Evolutionary conservation across 2,329 filamentous ascomycete species (phyloP).

Genomic region (Colletotrichum echinochloae): DNA sequence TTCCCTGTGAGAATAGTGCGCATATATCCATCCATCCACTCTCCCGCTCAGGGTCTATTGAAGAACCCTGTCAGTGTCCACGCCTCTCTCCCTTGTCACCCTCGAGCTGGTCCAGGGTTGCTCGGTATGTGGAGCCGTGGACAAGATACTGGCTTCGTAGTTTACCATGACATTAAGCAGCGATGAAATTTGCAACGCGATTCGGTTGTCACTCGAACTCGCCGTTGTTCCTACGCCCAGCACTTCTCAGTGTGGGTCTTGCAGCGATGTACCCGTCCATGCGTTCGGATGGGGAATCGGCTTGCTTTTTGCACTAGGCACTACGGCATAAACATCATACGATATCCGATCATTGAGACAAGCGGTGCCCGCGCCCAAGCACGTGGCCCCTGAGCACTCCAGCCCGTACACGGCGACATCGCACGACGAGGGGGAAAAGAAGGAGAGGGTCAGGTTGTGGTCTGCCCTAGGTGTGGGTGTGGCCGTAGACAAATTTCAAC

Average conservation of each 20-base stretch:
- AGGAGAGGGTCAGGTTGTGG: background rate
- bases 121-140: background rate
- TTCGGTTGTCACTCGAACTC: constrained; percentile 16
- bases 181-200: constrained; percentile 19
- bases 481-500: constrained; percentile 1
- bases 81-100: constrained; percentile 3
- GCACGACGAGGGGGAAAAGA: constrained; percentile 13
- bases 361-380: constrained; percentile 23
- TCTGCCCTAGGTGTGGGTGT: constrained; percentile 9
- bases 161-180: constrained; percentile 18
- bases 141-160: constrained; percentile 4
- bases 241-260: constrained; percentile 15
- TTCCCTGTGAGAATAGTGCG: background rate
- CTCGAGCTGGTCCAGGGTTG: background rate
- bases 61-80: constrained; percentile 5
- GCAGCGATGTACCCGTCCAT: constrained; percentile 26
- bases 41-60: constrained; percentile 30
- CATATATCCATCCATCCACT: constrained; percentile 10
- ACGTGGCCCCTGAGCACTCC: constrained; percentile 1
- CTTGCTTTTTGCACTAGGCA: constrained; percentile 35
- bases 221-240: background rate
- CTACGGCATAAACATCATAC: constrained; percentile 36
- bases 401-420: constrained; percentile 15
- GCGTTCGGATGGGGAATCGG: constrained; percentile 28
- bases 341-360: constrained; percentile 33